Conservation (phyloP, 2,329 filamentous ascomycete genomes). For the Colletotrichum lindemuthianum region DNA sequence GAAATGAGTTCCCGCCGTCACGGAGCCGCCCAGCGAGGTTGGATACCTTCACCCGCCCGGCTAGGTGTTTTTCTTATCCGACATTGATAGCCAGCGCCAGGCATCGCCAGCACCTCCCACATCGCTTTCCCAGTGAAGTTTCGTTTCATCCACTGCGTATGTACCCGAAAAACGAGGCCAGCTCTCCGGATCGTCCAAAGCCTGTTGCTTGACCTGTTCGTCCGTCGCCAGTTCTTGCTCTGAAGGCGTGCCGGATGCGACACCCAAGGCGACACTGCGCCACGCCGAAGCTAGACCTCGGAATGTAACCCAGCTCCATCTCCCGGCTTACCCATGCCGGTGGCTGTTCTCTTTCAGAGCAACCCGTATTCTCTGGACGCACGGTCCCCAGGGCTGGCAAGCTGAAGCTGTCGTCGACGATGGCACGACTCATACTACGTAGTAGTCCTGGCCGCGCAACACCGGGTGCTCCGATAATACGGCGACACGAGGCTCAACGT, state of each 20-base stretch:
- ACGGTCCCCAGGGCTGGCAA: slow-evolving; percentile 3
- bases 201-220: slow-evolving; percentile 12
- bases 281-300: slow-evolving; percentile 30
- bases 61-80: too few relatives aligned
- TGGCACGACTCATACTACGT: slow-evolving; percentile 16
- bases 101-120: slow-evolving; percentile 24
- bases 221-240: neutral
- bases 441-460: slow-evolving; percentile 22
- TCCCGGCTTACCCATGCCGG: slow-evolving; percentile 25
- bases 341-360: slow-evolving; percentile 24
- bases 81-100: too few relatives aligned
- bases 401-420: slow-evolving; percentile 20
- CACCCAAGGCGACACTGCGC: slow-evolving; percentile 24
- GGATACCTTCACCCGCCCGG: slow-evolving; percentile 8
- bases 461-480: neutral
- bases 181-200: slow-evolving; percentile 29
- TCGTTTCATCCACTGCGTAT: neutral
- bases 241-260: slow-evolving; percentile 19
- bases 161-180: slow-evolving; percentile 13
- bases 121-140: slow-evolving; percentile 15
- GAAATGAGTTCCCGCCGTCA: slow-evolving; percentile 36
- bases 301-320: slow-evolving; percentile 26
- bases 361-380: slow-evolving; percentile 4
- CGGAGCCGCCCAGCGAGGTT: slow-evolving; percentile 23
- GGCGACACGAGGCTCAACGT: slow-evolving; percentile 26